Percentiles rank a stretch among this genome's conserved stretches.
phyloP scores from a whole-genome alignment of 768 basidiomycete genomes.

The Clitopilus passeckerianus region DNA sequence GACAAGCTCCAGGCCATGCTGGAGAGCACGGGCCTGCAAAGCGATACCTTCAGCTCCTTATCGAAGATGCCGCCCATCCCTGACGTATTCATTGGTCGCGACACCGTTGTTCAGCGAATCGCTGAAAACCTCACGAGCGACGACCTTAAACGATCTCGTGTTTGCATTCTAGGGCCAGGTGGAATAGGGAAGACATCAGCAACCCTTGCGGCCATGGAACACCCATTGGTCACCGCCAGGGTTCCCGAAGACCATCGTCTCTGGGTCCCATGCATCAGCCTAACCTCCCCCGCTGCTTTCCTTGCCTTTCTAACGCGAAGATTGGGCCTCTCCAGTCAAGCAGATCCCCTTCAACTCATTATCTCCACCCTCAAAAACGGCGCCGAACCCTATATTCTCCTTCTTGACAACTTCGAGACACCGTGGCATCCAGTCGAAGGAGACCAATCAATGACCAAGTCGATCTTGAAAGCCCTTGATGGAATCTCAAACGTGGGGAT shows the following conservation, averaged over 20 bases:
- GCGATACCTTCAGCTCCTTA: background rate
- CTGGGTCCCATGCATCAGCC: slow-evolving; percentile 1
- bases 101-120: background rate
- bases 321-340: slow-evolving; percentile 15
- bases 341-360: slow-evolving; percentile 14
- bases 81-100: background rate
- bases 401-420: slow-evolving; percentile 1
- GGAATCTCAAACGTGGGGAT: background rate
- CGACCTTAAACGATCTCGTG: slow-evolving; percentile 40
- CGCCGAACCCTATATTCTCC: background rate
- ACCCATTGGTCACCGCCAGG: background rate
- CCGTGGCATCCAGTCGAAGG: background rate
- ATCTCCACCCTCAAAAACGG: slow-evolving; percentile 15
- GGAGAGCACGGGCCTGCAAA: background rate
- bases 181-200: slow-evolving; percentile 58
- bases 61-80: background rate
- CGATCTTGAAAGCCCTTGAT: background rate
- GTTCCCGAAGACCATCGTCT: background rate
- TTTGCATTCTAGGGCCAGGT: slow-evolving; percentile 77
- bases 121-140: background rate
- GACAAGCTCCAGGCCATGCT: background rate
- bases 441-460: background rate
- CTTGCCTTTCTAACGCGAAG: slow-evolving; percentile 17
- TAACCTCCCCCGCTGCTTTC: background rate
- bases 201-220: background rate